phyloP scores from a whole-genome alignment of 139 green algal species.

The Pleodorina starrii region DNA sequence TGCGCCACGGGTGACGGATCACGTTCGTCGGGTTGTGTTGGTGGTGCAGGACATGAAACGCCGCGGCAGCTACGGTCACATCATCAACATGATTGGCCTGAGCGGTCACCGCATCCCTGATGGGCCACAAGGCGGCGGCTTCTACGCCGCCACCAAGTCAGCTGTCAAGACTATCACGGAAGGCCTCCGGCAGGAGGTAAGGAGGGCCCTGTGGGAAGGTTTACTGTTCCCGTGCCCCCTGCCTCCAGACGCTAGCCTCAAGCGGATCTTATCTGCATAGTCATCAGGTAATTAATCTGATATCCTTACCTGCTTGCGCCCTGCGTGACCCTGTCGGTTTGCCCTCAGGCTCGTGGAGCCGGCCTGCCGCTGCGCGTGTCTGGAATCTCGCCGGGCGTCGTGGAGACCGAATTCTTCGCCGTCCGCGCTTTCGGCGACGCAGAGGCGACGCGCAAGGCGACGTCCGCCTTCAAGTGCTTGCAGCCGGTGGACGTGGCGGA shows the following conservation, averaged over 20 bases:
- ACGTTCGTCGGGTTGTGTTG: too few species aligned
- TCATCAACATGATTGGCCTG: constrained; percentile 85
- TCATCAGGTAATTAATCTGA: too few species aligned
- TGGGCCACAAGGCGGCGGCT: constrained; percentile 67
- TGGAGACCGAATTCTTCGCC: constrained; percentile 82
- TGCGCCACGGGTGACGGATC: too few species aligned
- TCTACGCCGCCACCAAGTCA: constrained; percentile 67
- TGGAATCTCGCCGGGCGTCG: constrained; percentile 77
- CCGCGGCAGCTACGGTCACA: constrained; percentile 75
- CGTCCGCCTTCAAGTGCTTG: constrained; percentile 64
- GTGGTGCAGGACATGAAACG: constrained; percentile 83
- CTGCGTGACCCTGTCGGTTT: too few species aligned
- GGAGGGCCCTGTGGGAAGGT: too few species aligned
- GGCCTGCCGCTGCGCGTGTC: constrained; percentile 75
- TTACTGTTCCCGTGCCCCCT: too few species aligned
- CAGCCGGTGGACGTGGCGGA: constrained; percentile 75
- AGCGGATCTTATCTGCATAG: too few species aligned
- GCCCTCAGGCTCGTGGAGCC: constrained; percentile 59
- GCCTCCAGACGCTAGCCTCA: too few species aligned
- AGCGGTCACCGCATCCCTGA: constrained; percentile 76
- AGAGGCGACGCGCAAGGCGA: constrained; percentile 51
- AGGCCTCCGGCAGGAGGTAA: constrained; percentile 79
- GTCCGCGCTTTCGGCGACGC: constrained; percentile 66
- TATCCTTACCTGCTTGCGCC: too few species aligned
- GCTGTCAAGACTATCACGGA: constrained; percentile 76